Conservation (phyloP, 495 filamentous ascomycete genomes). For the Stereocaulon alpinum region DNA sequence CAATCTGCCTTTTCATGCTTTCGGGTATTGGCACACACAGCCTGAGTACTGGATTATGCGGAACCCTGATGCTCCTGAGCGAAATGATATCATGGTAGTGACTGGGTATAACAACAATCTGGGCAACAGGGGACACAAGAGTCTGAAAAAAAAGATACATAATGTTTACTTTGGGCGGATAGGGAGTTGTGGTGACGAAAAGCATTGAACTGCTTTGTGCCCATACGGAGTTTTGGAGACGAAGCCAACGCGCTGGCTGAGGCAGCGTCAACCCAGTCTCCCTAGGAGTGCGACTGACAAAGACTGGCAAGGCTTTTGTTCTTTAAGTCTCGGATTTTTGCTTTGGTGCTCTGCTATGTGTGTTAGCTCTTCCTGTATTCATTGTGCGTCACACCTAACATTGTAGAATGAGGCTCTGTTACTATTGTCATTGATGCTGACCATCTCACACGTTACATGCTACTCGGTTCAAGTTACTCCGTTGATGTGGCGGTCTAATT, state of each 20-base stretch:
- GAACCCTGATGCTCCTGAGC: constrained; percentile 1
- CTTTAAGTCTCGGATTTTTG: no score
- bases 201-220: background rate
- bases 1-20: constrained; percentile 40
- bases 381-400: no score
- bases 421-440: no score
- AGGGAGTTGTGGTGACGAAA: background rate
- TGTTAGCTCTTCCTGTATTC: no score
- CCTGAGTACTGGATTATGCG: constrained; percentile 56
- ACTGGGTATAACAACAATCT: constrained; percentile 5
- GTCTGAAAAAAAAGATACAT: background rate
- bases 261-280: no score
- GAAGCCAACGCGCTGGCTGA: background rate
- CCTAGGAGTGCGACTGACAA: no score
- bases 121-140: background rate
- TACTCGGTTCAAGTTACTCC: no score
- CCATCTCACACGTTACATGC: no score
- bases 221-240: background rate
- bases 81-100: background rate
- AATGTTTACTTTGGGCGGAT: constrained; percentile 15
- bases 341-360: no score
- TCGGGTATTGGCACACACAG: constrained; percentile 49
- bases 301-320: no score
- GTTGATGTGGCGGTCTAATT: no score
- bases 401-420: no score